Evolutionary conservation across 306 rosid species (phyloP).

Genomic region (Ammopiptanthus mongolicus): DNA sequence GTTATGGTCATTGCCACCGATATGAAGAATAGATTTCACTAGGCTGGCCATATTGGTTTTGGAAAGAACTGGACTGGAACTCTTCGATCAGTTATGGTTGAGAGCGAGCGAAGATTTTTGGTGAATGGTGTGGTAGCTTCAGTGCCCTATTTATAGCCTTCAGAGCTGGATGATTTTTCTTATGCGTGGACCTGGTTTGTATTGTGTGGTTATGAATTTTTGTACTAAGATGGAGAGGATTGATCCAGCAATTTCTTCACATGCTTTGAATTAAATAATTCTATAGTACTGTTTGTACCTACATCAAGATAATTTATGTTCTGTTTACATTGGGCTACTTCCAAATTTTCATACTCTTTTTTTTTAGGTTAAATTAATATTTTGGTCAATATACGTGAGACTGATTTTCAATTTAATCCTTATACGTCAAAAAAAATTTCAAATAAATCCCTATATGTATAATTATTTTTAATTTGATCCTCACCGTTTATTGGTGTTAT

Average conservation of each 20-base stretch:
- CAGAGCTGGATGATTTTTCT: neutral
- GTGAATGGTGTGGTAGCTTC: neutral
- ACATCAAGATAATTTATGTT: too few species aligned
- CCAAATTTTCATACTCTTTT: too few species aligned
- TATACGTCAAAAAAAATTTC: too few species aligned
- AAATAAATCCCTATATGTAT: too few species aligned
- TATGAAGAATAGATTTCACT: neutral
- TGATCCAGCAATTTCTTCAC: neutral
- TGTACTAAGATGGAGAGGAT: neutral
- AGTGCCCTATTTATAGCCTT: slow-evolving; percentile 11
- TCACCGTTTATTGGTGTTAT: too few species aligned
- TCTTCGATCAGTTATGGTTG: neutral
- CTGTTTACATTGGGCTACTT: too few species aligned
- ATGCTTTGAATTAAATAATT: neutral
- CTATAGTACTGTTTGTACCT: too few species aligned
- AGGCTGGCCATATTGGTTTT: slow-evolving; percentile 15
- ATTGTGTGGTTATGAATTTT: neutral
- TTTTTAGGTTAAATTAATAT: too few species aligned
- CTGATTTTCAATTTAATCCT: too few species aligned
- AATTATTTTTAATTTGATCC: too few species aligned
- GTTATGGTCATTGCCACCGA: slow-evolving; percentile 2
- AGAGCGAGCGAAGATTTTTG: neutral
- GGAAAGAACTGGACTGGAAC: neutral
- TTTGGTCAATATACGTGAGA: too few species aligned
- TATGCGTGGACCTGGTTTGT: neutral